Conservation (phyloP, 2,329 filamentous ascomycete genomes). For the Colletotrichum graminicola region DNA sequence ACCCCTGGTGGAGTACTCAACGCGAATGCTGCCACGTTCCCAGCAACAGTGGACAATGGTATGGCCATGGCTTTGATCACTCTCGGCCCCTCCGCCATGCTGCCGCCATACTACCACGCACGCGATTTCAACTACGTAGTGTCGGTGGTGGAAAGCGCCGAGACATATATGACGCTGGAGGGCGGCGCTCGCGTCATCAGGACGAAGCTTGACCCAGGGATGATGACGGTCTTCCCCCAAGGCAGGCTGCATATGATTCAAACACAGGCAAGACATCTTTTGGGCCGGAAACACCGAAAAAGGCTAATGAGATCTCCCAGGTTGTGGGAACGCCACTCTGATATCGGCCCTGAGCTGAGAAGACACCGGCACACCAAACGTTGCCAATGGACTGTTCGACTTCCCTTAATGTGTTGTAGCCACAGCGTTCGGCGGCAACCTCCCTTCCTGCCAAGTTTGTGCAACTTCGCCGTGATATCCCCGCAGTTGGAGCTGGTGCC, state of each 20-base stretch:
- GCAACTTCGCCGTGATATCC: constrained; percentile 37
- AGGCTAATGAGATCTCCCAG: constrained; percentile 45
- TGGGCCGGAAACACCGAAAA: no score
- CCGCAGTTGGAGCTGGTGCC: constrained; percentile 42
- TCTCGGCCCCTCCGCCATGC: constrained; percentile 64
- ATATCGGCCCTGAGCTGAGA: constrained; percentile 62
- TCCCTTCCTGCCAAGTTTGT: constrained; percentile 45
- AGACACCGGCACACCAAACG: constrained; percentile 63
- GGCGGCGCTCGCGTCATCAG: constrained; percentile 60
- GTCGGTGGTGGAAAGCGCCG: constrained; percentile 60
- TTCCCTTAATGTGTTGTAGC: constrained; percentile 56
- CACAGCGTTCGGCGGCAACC: constrained; percentile 54
- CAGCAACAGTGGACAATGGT: constrained; percentile 59
- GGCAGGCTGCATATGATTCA: constrained; percentile 63
- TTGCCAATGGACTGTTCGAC: constrained; percentile 58
- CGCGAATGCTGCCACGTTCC: constrained; percentile 64
- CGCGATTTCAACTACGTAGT: constrained; percentile 63
- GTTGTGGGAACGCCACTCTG: constrained; percentile 61
- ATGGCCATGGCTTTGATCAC: constrained; percentile 61
- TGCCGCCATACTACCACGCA: constrained; percentile 63
- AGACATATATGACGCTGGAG: constrained; percentile 64
- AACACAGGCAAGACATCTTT: constrained; percentile 57
- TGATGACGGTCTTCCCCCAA: constrained; percentile 63
- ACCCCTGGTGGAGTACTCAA: constrained; percentile 62
- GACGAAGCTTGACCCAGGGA: constrained; percentile 56